phyloP scores from a whole-genome alignment of 345 rosid species.

The Cardamine occulta region DNA sequence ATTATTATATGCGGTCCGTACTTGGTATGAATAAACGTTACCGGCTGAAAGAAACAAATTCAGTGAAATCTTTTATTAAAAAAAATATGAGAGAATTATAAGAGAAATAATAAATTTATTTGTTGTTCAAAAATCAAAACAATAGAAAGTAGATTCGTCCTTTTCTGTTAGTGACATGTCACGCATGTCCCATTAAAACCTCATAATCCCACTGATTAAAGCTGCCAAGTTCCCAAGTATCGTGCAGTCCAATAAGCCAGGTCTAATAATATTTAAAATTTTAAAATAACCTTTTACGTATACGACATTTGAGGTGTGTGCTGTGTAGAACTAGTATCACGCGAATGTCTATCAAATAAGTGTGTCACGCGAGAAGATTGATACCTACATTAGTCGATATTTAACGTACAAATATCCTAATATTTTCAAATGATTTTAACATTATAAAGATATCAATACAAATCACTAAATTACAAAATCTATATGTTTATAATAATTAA shows the following conservation, averaged over 20 bases:
- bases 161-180: conserved; percentile 30
- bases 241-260: conserved; percentile 38
- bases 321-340: too few species aligned
- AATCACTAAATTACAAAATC: not conserved
- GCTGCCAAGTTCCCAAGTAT: conserved; percentile 30
- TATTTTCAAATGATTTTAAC: not conserved
- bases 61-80: not conserved
- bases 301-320: conserved; percentile 21
- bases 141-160: conserved; percentile 30
- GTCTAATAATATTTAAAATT: not conserved
- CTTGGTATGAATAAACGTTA: conserved; percentile 4
- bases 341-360: too few species aligned
- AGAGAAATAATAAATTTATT: not conserved
- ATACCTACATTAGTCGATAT: not conserved
- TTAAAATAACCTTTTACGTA: conserved; percentile 15
- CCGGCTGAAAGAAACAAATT: not conserved
- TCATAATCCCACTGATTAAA: conserved; percentile 35
- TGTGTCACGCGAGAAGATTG: too few species aligned
- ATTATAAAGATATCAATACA: not conserved
- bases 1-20: conserved; percentile 16
- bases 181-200: conserved; percentile 37
- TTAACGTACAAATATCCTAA: too few species aligned
- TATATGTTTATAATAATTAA: not conserved
- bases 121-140: not conserved
- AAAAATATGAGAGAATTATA: not conserved